Base-by-base conservation (phyloP, 495 filamentous ascomycete genomes). In the Penicillium maclennaniae region DNA sequence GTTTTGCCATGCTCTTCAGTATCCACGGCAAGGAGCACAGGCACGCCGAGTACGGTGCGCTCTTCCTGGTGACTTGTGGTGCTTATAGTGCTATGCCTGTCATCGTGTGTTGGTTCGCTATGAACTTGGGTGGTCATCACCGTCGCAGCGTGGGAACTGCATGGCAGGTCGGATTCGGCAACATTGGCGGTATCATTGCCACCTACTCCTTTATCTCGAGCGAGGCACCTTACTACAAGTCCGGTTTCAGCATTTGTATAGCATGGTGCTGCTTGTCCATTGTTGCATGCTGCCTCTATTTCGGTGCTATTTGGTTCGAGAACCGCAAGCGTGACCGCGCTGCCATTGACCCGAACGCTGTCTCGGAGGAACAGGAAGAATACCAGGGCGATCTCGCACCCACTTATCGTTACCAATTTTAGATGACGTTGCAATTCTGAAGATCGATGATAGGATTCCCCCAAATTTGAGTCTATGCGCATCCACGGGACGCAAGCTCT, bases 151-250 rank as follows among this genome's bases (percentile, higher is more conserved):
- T 98, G 4, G 93, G 91, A 7, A 83, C 84, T 4, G 93, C 88
- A 7, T 96, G 87, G 87, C 91, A 96, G 65, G 74, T 97, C 40
- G 91, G 87, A 0, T 95, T 95, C 57, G 92, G 92, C n/a, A 96
- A 97, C 59, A 87, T 74, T 28, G 92, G 91, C 36, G 93, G 92
- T 14, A 95, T 98, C 57, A 91, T 97, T 49, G 80, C 92, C 0
- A 92, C 90, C 0, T 97, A 87, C 69, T 76, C 84, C 0, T 98
- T 97, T 69, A 58, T 93, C 21, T 58, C 66, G 7, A 83, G 78
- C 43, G 89, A 97, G 65, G 83, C 87, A 6, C 61, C 73, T 2
- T 60, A 45, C 25, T 96, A 86, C 66, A 83, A 72, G 14, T 80
- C 79, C 19, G 93, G 93, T 0, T 96, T 92, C 70, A 75, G 74